Evolutionary conservation across 371 early-diverging fungal genomes (phyloP).

Genomic region (Saksenaea vasiformis): DNA sequence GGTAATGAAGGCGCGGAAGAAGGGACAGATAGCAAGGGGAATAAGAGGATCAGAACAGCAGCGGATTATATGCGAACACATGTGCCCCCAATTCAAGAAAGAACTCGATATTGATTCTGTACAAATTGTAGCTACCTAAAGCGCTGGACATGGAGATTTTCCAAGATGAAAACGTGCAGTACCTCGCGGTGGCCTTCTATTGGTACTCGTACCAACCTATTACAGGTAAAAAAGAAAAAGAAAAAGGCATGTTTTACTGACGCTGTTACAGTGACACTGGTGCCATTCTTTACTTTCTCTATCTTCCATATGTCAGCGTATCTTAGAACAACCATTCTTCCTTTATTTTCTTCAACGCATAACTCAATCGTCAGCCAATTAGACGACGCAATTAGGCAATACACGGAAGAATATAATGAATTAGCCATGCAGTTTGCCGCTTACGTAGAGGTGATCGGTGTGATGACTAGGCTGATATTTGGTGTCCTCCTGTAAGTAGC

Average conservation of each 20-base stretch:
- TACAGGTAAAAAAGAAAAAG: conserved; percentile 51
- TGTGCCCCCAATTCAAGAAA: not conserved
- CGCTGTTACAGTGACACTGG: conserved; percentile 64
- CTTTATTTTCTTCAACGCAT: conserved; percentile 58
- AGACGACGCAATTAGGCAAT: conserved; percentile 53
- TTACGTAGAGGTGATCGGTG: conserved; percentile 75
- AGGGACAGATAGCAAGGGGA: not conserved
- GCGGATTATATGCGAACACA: too few relatives aligned
- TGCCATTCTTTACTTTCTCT: conserved; percentile 84
- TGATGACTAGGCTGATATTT: conserved; percentile 67
- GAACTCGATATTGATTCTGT: not conserved
- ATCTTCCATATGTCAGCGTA: conserved; percentile 80
- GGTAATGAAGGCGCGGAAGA: conserved; percentile 7
- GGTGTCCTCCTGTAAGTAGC: conserved; percentile 59
- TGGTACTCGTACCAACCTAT: conserved; percentile 79
- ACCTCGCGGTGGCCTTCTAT: conserved; percentile 77
- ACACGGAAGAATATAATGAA: conserved; percentile 66
- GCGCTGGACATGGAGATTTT: conserved; percentile 44
- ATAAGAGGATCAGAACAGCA: not conserved
- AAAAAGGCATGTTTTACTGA: not conserved
- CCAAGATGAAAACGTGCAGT: conserved; percentile 88
- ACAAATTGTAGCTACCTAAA: conserved; percentile 44
- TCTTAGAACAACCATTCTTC: conserved; percentile 64
- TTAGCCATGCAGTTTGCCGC: conserved; percentile 73
- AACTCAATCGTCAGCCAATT: conserved; percentile 31